phyloP scores from a whole-genome alignment of 2,329 filamentous ascomycete species.

The Neonectria sp. region DNA sequence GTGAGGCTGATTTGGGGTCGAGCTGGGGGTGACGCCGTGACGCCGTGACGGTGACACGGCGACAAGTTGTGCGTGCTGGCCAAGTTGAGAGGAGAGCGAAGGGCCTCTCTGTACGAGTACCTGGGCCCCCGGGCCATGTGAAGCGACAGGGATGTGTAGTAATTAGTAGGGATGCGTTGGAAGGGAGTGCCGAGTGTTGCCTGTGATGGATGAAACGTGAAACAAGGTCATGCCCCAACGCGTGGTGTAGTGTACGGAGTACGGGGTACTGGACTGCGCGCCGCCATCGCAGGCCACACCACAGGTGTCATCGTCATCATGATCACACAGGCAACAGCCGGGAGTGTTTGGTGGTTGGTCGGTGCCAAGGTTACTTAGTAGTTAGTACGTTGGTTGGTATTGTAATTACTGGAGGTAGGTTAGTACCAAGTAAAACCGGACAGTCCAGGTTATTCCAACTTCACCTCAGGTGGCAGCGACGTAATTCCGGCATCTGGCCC shows the following conservation, averaged over 20 bases:
- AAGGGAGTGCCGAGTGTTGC: constrained; percentile 8
- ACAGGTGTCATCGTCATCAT: constrained; percentile 34
- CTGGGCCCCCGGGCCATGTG: neutral
- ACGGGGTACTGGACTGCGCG: too few species aligned
- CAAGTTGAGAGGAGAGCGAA: neutral
- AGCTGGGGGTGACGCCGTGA: neutral
- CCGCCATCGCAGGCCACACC: too few species aligned
- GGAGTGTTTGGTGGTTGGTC: neutral
- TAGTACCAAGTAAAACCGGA: neutral
- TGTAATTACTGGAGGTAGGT: neutral
- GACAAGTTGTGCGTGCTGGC: too few species aligned
- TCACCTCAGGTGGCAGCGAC: too few species aligned
- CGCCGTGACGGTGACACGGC: neutral
- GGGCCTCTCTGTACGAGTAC: neutral
- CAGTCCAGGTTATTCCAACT: neutral
- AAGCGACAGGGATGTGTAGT: neutral
- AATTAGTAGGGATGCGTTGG: neutral
- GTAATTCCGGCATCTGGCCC: too few species aligned
- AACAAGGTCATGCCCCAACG: constrained; percentile 43
- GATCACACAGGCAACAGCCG: neutral
- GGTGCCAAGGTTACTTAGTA: neutral
- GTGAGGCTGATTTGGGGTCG: constrained; percentile 40
- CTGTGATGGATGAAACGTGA: constrained; percentile 42
- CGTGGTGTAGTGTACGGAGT: constrained; percentile 13
- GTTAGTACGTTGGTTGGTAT: too few species aligned